Evolutionary conservation across 805 yeast genomes (phyloP).

Genomic region (Ogataea glucozyma): DNA sequence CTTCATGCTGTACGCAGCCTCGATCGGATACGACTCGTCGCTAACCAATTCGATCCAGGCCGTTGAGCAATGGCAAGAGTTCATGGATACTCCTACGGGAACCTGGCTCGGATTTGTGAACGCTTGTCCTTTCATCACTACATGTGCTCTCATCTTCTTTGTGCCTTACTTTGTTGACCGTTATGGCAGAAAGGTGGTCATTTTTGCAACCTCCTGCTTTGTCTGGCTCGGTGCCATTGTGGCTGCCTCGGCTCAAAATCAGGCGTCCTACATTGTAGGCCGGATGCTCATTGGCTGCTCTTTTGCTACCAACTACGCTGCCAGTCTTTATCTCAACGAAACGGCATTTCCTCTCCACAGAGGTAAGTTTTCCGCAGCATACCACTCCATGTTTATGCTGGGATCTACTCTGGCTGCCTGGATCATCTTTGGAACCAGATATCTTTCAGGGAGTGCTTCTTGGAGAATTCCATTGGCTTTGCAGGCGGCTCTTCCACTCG

Average conservation of each 20-base stretch:
- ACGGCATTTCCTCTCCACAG: slow-evolving; percentile 39
- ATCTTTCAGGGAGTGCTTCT: slow-evolving; percentile 25
- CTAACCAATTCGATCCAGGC: slow-evolving; percentile 24
- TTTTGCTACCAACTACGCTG: slow-evolving; percentile 19
- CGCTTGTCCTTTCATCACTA: slow-evolving; percentile 22
- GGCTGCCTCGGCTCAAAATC: slow-evolving; percentile 18
- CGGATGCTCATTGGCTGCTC: slow-evolving; percentile 22
- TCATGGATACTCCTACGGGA: slow-evolving; percentile 20
- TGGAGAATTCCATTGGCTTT: slow-evolving; percentile 45
- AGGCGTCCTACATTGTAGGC: slow-evolving; percentile 17
- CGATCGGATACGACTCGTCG: slow-evolving; percentile 24
- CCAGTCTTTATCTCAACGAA: slow-evolving; percentile 29
- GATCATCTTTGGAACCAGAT: slow-evolving; percentile 43
- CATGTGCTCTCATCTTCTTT: slow-evolving; percentile 21
- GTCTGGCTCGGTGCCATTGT: slow-evolving; percentile 21
- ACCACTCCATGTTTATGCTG: slow-evolving; percentile 43
- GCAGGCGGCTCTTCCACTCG: slow-evolving; percentile 40
- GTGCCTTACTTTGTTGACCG: slow-evolving; percentile 20
- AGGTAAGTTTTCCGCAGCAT: slow-evolving; percentile 34
- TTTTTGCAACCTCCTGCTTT: slow-evolving; percentile 18
- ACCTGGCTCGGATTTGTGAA: slow-evolving; percentile 24
- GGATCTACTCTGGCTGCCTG: slow-evolving; percentile 45
- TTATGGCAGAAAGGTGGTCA: slow-evolving; percentile 17
- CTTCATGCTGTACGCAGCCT: slow-evolving; percentile 22
- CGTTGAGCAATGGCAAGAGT: slow-evolving; percentile 17